A percentile compares a stretch with the other conserved stretches of the same genome.
phyloP scores from a whole-genome alignment of 2,329 filamentous ascomycete species.

The Apiospora malaysiana region DNA sequence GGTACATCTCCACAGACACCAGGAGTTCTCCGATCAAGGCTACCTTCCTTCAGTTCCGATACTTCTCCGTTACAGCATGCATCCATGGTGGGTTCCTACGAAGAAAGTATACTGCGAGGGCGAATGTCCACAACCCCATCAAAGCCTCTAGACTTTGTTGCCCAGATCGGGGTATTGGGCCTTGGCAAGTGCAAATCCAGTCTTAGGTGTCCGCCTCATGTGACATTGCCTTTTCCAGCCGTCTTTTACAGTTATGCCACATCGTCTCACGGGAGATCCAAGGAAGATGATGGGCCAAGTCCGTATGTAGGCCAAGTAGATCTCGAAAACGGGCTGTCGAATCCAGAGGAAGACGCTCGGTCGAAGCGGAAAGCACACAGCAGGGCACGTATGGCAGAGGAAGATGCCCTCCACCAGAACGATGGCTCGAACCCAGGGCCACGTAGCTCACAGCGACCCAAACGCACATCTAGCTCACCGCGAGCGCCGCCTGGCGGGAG shows the following conservation, averaged over 20 bases:
- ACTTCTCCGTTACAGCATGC: slow-evolving; percentile 82
- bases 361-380: slow-evolving; percentile 55
- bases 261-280: slow-evolving; percentile 66
- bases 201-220: slow-evolving; percentile 85
- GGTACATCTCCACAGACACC: slow-evolving; percentile 57
- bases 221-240: slow-evolving; percentile 88
- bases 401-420: slow-evolving; percentile 33
- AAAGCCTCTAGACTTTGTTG: slow-evolving; percentile 88
- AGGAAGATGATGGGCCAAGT: slow-evolving; percentile 83
- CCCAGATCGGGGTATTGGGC: slow-evolving; percentile 92
- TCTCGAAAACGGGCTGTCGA: slow-evolving; percentile 78
- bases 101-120: slow-evolving; percentile 93
- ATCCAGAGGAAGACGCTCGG: slow-evolving; percentile 53
- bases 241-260: slow-evolving; percentile 94
- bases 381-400: slow-evolving; percentile 43
- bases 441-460: slow-evolving; percentile 44
- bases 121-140: slow-evolving; percentile 97
- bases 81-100: slow-evolving; percentile 96
- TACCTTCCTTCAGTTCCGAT: slow-evolving; percentile 76
- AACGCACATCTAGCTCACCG: slow-evolving; percentile 63
- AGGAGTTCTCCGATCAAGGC: slow-evolving; percentile 59
- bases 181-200: slow-evolving; percentile 87
- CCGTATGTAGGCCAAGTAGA: slow-evolving; percentile 96
- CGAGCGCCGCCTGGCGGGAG: slow-evolving; percentile 82
- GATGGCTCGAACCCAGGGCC: slow-evolving; percentile 40